A percentile compares a stretch with the other conserved stretches of the same genome.
Evolutionary conservation across 257 asterid species (phyloP).

Genomic region (Solanum clarkiae): DNA sequence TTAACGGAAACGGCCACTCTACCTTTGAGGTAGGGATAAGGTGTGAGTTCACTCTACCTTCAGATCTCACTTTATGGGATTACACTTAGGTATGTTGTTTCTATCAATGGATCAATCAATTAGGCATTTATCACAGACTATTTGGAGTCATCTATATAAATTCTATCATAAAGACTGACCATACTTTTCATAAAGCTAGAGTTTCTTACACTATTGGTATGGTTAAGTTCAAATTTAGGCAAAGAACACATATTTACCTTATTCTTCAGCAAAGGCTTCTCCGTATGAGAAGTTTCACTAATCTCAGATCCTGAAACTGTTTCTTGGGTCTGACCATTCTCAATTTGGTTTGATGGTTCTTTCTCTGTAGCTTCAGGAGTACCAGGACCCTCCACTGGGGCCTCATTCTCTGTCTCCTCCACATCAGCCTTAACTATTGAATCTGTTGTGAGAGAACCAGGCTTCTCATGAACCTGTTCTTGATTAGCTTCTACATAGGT

Average conservation of each 20-base stretch:
- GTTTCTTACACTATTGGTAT: neutral
- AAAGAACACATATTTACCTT: slow-evolving; percentile 25
- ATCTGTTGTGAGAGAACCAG: neutral
- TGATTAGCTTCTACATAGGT: slow-evolving; percentile 4
- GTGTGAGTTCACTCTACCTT: too few relatives aligned
- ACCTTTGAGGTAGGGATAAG: too few relatives aligned
- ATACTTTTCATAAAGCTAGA: neutral
- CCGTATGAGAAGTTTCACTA: slow-evolving; percentile 42
- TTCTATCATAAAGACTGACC: neutral
- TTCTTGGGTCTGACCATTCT: slow-evolving; percentile 16
- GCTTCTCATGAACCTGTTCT: neutral
- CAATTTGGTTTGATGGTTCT: slow-evolving; percentile 4
- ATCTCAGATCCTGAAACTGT: slow-evolving; percentile 39
- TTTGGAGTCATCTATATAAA: neutral
- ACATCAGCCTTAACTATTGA: neutral
- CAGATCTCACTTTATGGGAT: neutral
- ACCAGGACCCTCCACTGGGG: slow-evolving; percentile 2
- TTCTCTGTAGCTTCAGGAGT: slow-evolving; percentile 10
- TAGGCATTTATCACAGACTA: neutral
- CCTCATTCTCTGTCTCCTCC: neutral
- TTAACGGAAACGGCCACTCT: neutral
- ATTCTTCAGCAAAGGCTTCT: slow-evolving; percentile 69
- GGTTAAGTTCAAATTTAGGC: neutral
- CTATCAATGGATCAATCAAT: neutral
- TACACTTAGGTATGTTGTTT: neutral